Evolutionary conservation across 2,329 filamentous ascomycete genomes (phyloP).

Genomic region (Epichloe festucae): DNA sequence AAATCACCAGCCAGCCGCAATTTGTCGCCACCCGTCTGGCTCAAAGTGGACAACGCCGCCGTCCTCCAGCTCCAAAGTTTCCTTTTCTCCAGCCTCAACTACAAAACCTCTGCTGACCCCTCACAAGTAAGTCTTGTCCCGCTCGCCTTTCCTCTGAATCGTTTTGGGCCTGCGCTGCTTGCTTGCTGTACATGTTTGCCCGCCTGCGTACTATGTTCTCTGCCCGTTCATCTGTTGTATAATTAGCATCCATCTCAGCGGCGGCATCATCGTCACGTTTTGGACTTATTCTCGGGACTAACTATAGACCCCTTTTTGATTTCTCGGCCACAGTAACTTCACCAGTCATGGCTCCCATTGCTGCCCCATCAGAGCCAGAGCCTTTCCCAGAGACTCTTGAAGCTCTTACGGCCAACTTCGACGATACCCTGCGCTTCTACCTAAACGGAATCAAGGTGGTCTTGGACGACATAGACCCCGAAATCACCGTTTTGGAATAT

Average conservation of each 20-base stretch:
- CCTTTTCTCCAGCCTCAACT: neutral
- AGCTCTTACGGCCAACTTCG: constrained; percentile 58
- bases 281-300: neutral
- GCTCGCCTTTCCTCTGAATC: neutral
- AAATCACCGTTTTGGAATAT: constrained; percentile 86
- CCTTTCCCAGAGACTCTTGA: constrained; percentile 20
- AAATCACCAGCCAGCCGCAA: neutral
- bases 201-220: neutral
- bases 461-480: constrained; percentile 78
- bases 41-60: constrained; percentile 1
- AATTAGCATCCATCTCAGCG: neutral
- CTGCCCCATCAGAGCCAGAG: constrained; percentile 36
- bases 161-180: neutral
- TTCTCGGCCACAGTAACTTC: neutral
- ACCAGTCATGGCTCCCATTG: constrained; percentile 39
- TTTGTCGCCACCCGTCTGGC: constrained; percentile 4
- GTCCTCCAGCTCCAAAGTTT: neutral
- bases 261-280: neutral
- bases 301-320: neutral
- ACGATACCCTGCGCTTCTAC: constrained; percentile 84
- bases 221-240: neutral
- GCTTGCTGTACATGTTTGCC: too few relatives aligned
- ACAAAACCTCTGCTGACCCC: constrained; percentile 1
- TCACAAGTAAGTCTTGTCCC: neutral
- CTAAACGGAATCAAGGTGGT: constrained; percentile 86